Conservation (phyloP, 2,329 filamentous ascomycete genomes). For the Fusarium albosuccineum region DNA sequence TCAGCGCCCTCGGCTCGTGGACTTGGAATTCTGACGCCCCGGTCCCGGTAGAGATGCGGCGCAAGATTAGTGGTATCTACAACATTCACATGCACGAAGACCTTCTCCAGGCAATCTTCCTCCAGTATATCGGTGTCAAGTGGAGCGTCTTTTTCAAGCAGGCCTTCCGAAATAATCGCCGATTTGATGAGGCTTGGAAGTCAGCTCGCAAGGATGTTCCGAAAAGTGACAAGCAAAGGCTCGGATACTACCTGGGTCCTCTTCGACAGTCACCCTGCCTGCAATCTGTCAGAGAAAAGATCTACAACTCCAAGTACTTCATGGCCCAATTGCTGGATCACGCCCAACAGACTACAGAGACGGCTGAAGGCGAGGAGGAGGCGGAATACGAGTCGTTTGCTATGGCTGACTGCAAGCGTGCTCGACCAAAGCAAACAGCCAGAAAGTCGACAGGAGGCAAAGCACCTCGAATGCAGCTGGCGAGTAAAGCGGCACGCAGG, state of each 20-base stretch:
- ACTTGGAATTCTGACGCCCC: conserved; percentile 57
- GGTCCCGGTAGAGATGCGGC: conserved; percentile 58
- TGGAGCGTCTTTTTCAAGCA: conserved; percentile 61
- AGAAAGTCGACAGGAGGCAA: neutral
- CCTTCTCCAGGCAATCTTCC: conserved; percentile 63
- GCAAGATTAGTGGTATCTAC: conserved; percentile 63
- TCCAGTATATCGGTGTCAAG: conserved; percentile 63
- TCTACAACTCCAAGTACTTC: conserved; percentile 59
- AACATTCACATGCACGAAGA: conserved; percentile 67
- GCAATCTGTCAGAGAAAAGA: conserved; percentile 47
- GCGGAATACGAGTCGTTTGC: conserved; percentile 48
- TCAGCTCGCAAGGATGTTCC: conserved; percentile 48
- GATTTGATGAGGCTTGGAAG: conserved; percentile 53
- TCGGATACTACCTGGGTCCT: conserved; percentile 55
- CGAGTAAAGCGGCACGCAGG: conserved; percentile 11
- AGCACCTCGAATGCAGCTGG: conserved; percentile 16
- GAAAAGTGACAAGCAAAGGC: conserved; percentile 45
- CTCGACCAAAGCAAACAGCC: neutral
- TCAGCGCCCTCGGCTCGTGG: conserved; percentile 60
- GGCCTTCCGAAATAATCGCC: conserved; percentile 50
- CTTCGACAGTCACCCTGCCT: conserved; percentile 35
- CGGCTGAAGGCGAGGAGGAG: conserved; percentile 55
- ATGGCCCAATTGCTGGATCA: conserved; percentile 57
- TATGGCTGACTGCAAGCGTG: conserved; percentile 11
- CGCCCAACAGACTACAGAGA: conserved; percentile 41